Base-by-base conservation (phyloP, 2,329 filamentous ascomycete genomes). In the Fusarium circinatum region DNA sequence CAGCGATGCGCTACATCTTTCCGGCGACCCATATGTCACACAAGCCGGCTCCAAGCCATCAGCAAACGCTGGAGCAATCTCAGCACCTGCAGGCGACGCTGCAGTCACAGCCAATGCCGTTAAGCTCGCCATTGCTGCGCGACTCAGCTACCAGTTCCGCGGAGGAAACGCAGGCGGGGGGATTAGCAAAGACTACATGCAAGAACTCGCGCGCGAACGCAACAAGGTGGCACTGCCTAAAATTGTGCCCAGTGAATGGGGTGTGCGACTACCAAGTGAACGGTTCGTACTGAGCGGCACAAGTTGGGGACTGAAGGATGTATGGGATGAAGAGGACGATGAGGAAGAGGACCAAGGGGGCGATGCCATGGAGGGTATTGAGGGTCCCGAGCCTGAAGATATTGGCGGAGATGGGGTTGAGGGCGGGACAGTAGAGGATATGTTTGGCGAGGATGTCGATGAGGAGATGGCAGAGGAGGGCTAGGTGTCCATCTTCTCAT, bases 161-260 rank as follows among this genome's bases (percentile, higher is more conserved):
- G 83, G 88, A 70, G 85, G 87, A 78, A 84, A 84, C 59, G 85
- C 85, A 24, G 86, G 84, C 14, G 84, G 87, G 39, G 89, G 88
- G 14, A 84, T 89, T 57, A 89, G 86, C 80, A 95, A 95, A 79
- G 93, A 96, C 74, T 95, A 93, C 81, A 86, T 95, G 84, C 84
- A 91, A 64, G 92, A 95, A 80, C 85, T 94, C n/a, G 93, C 93
- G 18, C 86, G 88, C 71, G 90, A 93, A 79, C 85, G 91, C 72
- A 95, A 95, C 83, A 89, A 89, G 76, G 85, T 92, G 34, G 88
- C 87, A 3, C 82, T 95, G 71, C 91, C 91, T 26, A 86, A 88
- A 69, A 88, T 93, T 22, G 84, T 88, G 18, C 86, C 88, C 47
- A 89, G 89, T 76, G 91, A 93, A 79, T 93, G 91, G 90, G 91